These are phyloP conservation scores for Zalaria sp. DNA, from an alignment of 2,329 filamentous ascomycete genomes.

Conservation along the genomic window DNA sequence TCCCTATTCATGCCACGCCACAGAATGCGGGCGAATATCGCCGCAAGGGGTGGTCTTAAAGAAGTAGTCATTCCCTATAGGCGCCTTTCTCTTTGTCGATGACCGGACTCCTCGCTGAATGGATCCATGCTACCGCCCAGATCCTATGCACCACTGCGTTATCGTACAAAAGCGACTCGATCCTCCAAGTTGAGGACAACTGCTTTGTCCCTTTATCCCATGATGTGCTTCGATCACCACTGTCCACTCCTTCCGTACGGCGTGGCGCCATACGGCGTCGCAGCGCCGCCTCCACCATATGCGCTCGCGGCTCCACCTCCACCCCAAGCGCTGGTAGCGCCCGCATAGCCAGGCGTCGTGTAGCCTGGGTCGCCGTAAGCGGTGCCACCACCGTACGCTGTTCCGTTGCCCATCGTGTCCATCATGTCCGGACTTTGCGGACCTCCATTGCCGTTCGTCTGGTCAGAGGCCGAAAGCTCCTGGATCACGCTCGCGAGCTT, in stretches of 20 bases:
- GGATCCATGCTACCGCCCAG: too few relatives aligned
- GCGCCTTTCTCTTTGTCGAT: too few relatives aligned
- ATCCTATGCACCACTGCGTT: too few relatives aligned
- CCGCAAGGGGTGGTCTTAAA: too few relatives aligned
- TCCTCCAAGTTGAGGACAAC: too few relatives aligned
- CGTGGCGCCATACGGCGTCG: slow-evolving; percentile 40
- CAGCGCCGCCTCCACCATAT: neutral
- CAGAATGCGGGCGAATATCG: too few relatives aligned
- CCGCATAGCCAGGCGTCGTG: slow-evolving; percentile 51
- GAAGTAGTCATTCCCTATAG: too few relatives aligned
- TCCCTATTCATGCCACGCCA: too few relatives aligned
- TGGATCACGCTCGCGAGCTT: slow-evolving; percentile 75
- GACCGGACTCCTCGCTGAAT: too few relatives aligned
- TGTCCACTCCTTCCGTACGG: slow-evolving; percentile 9
- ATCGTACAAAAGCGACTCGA: too few relatives aligned
- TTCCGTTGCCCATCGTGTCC: slow-evolving; percentile 42
- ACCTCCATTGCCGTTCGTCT: slow-evolving; percentile 41
- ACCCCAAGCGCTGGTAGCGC: slow-evolving; percentile 48
- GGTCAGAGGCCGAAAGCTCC: slow-evolving; percentile 39
- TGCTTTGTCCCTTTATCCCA: too few relatives aligned
- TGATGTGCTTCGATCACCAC: slow-evolving; percentile 1
- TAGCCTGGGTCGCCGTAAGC: slow-evolving; percentile 55
- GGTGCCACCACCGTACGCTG: slow-evolving; percentile 51
- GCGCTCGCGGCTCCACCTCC: slow-evolving; percentile 23
- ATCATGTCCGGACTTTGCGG: slow-evolving; percentile 36